Evolutionary conservation across 306 rosid genomes (phyloP).

Genomic region (Pyrus betulifolia): DNA sequence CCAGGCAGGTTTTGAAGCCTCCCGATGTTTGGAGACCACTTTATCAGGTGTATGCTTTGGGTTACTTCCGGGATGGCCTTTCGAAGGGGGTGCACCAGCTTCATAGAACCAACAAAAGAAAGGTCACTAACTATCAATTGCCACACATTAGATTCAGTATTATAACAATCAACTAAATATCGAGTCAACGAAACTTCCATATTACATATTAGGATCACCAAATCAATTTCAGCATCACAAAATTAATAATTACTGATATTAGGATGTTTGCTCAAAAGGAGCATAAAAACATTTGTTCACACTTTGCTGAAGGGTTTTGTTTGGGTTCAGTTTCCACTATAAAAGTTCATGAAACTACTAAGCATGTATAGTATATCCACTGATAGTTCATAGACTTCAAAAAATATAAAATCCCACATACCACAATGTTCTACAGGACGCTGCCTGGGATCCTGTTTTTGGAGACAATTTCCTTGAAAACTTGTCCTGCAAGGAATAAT

Average conservation of each 20-base stretch:
- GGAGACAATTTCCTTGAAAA: constrained; percentile 93
- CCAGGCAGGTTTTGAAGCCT: constrained; percentile 69
- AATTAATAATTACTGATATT: not conserved
- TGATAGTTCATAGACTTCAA: not conserved
- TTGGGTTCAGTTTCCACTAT: not conserved
- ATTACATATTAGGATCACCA: not conserved
- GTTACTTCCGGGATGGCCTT: constrained; percentile 38
- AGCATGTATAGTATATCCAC: not conserved
- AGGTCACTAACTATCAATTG: constrained; percentile 3
- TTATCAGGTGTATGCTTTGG: constrained; percentile 26
- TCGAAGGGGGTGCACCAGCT: constrained; percentile 59
- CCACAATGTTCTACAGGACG: constrained; percentile 65
- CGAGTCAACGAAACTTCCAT: no score
- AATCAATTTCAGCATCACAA: not conserved
- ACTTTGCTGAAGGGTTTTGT: not conserved
- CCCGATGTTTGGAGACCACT: constrained; percentile 38
- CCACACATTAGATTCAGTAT: not conserved
- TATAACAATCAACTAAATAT: not conserved
- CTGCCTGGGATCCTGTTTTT: constrained; percentile 48
- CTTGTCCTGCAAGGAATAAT: constrained; percentile 45
- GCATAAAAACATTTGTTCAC: not conserved
- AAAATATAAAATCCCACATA: constrained; percentile 22
- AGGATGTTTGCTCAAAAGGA: not conserved
- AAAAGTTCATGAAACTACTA: not conserved
- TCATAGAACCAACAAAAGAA: constrained; percentile 9